Evolutionary conservation across 306 rosid genomes (phyloP), one percentile per base, ranked within the genome.

Genomic region (Gleditsia sinensis): DNA sequence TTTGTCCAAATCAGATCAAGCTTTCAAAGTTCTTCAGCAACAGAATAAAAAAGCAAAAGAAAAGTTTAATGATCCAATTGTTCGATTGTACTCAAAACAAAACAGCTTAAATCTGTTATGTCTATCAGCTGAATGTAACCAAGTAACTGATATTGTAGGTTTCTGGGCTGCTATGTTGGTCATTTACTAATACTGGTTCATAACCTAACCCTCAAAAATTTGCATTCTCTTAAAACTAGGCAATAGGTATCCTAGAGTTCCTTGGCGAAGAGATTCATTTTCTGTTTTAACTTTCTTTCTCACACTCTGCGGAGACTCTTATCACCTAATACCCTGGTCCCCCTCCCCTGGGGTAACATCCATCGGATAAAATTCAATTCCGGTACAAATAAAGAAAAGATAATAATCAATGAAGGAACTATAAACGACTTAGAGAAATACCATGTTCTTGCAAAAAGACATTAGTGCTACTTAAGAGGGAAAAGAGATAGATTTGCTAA

Each of bases 51-150:
- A 68, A 78, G 65, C 2, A 33, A 75, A 54, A 39, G 17, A 62
- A 36, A 69, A 75, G 45, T 40, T 55, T 32, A 67, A 60, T 8
- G 27, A 23, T 58, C 65, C 4, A 3, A 25, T 48, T 16, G 50
- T 33, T 39, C 16, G 24, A 57, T 57, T 32, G 63, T 37, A 67
- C 61, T 21, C 13, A 14, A 67, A 67, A 16, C 46, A 40, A 37
- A 67, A 27, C 39, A 48, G 27, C 57, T 40, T 16, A 80, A 67
- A 74, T 68, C 69, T 60, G 72, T 39, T 45, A 67, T 75, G 69
- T 55, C 80, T 69, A 62, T 67, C 21, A 48, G 32, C 39, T 4
- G 5, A 72, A 56, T 49, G 30, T 65, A 53, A 56, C 69, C 57
- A 57, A 36, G n/a, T 61, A 61, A 61, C 24, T 53, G 19, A 54